phyloP scores from a whole-genome alignment of 441 rosid genomes.

The Aquilaria agallochum region DNA sequence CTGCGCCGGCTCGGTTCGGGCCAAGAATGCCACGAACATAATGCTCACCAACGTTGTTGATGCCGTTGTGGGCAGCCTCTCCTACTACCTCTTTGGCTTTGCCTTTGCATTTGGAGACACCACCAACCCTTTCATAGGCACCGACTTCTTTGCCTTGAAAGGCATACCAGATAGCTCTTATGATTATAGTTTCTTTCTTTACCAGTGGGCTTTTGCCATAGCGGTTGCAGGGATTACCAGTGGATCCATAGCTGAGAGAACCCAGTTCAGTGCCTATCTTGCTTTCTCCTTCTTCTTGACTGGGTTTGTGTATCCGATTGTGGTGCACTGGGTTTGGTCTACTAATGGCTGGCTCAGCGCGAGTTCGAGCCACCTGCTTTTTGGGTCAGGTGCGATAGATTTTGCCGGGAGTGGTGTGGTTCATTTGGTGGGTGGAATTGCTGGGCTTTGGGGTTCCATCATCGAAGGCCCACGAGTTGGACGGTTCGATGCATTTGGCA shows the following conservation, averaged over 20 bases:
- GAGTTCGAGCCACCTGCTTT: constrained; percentile 32
- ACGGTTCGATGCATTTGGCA: constrained; percentile 69
- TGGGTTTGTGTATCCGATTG: constrained; percentile 76
- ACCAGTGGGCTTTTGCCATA: constrained; percentile 88
- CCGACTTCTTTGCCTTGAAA: constrained; percentile 51
- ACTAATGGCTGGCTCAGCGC: constrained; percentile 70
- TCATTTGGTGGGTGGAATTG: constrained; percentile 64
- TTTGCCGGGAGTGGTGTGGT: constrained; percentile 84
- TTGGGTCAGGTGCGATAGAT: constrained; percentile 74
- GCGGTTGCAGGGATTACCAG: constrained; percentile 85
- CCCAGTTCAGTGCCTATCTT: constrained; percentile 77
- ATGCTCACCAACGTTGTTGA: constrained; percentile 90
- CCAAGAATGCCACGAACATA: constrained; percentile 80
- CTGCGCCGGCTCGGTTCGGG: constrained; percentile 83
- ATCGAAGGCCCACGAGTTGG: constrained; percentile 77
- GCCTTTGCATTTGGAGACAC: constrained; percentile 72
- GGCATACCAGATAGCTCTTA: constrained; percentile 39
- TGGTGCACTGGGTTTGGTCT: constrained; percentile 83
- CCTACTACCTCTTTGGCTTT: constrained; percentile 74
- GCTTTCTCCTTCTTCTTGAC: constrained; percentile 71
- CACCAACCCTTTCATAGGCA: constrained; percentile 68
- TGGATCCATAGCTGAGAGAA: constrained; percentile 78
- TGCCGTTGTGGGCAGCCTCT: constrained; percentile 79
- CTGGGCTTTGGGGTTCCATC: constrained; percentile 72
- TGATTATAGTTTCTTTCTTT: constrained; percentile 64